phyloP scores from a whole-genome alignment of 1,139 yeast genomes.

The Sugiyamaella japonica region DNA sequence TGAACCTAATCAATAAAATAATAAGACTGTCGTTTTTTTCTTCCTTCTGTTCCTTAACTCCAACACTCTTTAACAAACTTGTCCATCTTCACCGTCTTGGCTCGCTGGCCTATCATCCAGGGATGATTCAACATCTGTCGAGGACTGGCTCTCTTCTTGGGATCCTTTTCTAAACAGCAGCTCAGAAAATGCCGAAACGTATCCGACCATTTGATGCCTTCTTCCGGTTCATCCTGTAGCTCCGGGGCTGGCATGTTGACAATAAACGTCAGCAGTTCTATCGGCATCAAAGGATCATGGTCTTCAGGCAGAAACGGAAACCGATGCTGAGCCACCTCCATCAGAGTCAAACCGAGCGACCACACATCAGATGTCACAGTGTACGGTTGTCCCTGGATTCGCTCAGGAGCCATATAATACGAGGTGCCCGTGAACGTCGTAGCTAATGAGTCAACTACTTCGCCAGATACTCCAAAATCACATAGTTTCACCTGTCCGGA shows the following conservation, averaged over 20 bases:
- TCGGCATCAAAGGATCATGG: slow-evolving; percentile 65
- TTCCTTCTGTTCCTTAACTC: slow-evolving; percentile 37
- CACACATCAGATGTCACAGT: slow-evolving; percentile 94
- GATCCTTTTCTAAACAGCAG: slow-evolving; percentile 79
- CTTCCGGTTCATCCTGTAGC: slow-evolving; percentile 72
- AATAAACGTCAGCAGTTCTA: slow-evolving; percentile 78
- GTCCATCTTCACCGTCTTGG: slow-evolving; percentile 77
- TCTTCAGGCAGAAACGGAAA: slow-evolving; percentile 64
- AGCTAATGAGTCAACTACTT: slow-evolving; percentile 90
- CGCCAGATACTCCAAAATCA: slow-evolving; percentile 99
- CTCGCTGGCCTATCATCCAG: slow-evolving; percentile 78
- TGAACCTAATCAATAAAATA: not conserved
- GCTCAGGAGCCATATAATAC: slow-evolving; percentile 97
- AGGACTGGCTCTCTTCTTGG: slow-evolving; percentile 82
- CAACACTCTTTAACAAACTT: slow-evolving; percentile 80
- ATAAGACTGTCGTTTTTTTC: not conserved
- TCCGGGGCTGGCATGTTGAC: slow-evolving; percentile 76
- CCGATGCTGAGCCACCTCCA: slow-evolving; percentile 88
- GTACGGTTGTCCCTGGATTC: slow-evolving; percentile 93
- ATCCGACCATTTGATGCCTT: slow-evolving; percentile 76
- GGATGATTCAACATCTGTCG: slow-evolving; percentile 91
- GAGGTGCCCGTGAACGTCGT: slow-evolving; percentile 97
- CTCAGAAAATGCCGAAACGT: slow-evolving; percentile 80
- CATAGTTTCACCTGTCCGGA: slow-evolving; percentile 86
- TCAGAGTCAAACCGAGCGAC: slow-evolving; percentile 87